Evolutionary conservation across 352 stramenopile genomes (phyloP), one percentile per base, ranked within the genome.

Genomic region (Globisporangium paroecandrum): DNA sequence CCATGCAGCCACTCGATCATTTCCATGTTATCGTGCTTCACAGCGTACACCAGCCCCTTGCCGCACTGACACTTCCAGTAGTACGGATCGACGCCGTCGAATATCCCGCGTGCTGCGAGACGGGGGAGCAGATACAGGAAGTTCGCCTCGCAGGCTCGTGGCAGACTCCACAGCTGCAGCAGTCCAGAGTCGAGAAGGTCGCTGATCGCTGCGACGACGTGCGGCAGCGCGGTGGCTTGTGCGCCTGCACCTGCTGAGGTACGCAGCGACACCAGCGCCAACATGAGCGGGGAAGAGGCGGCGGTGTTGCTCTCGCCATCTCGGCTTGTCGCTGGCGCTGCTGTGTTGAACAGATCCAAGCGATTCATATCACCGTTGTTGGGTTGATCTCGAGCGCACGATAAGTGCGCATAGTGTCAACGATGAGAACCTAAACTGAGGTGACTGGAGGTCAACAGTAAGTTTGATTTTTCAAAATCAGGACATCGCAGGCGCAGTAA

Each of bases 1-100:
- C 1, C 27, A 34, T 59, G 46, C 9, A 66, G n/a, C 60, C 43
- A 59, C 46, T 43, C 22, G 58, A 54, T 18, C 34, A 63, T 53
- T 2, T 7, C 36, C 0, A 63, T 8, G 22, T 64, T 54, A 8
- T 38, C 36, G 6, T 64, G 1, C 58, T 38, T 64, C 5, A 54
- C 38, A 60, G 55, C 55, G 24, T 3, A 58, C 4, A 38, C 24
- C 25, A 58, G 27, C 8, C 25, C 25, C 2, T 38, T 15, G 3
- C 20, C 5, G 8, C 55, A 60, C 29, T 46, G 29, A n/a, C 27
- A 46, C 8, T 1, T 2, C 55, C 55, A 59, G 55, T 60, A 46
- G 41, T 10, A 9, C 8, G 27, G 29, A 2, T 60, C 29, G 4
- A 46, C 18, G 1, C 29, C 27, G 2, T 60, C 7, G 0, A 25